A percentile compares a stretch with the other conserved stretches of the same genome.
Conservation (phyloP, 495 filamentous ascomycete species). For the Apodospora peruviana region DNA sequence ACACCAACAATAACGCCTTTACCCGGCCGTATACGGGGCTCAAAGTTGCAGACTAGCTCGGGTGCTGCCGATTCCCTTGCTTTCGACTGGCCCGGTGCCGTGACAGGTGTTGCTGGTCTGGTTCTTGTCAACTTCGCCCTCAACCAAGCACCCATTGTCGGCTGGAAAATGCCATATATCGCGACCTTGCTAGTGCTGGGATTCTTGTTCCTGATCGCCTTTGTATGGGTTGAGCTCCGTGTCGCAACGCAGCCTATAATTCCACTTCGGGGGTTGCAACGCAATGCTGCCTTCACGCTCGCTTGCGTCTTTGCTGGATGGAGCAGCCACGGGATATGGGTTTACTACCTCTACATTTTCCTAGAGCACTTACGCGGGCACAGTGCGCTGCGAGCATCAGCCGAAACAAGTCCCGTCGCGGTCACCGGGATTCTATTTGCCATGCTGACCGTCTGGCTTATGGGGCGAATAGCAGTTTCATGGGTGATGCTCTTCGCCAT, state of each 20-base stretch:
- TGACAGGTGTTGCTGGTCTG: slow-evolving; percentile 48
- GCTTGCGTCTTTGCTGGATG: slow-evolving; percentile 53
- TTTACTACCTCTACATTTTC: slow-evolving; percentile 53
- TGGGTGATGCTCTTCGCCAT: slow-evolving; percentile 46
- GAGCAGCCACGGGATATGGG: slow-evolving; percentile 56
- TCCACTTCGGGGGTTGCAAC: slow-evolving; percentile 43
- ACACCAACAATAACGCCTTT: not conserved
- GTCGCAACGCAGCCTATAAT: slow-evolving; percentile 44
- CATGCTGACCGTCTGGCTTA: slow-evolving; percentile 38
- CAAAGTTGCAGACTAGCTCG: not conserved
- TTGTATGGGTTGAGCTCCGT: slow-evolving; percentile 43
- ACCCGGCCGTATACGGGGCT: not conserved
- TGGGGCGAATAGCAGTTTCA: slow-evolving; percentile 35
- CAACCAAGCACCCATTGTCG: slow-evolving; percentile 54
- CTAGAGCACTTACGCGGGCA: slow-evolving; percentile 42
- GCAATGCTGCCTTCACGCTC: slow-evolving; percentile 47
- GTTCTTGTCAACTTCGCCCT: slow-evolving; percentile 54
- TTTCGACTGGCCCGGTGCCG: slow-evolving; percentile 48
- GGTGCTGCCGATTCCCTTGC: slow-evolving; percentile 1
- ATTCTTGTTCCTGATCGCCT: slow-evolving; percentile 41
- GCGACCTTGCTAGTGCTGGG: slow-evolving; percentile 49
- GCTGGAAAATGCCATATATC: slow-evolving; percentile 49
- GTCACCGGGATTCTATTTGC: slow-evolving; percentile 26
- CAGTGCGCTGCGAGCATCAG: slow-evolving; percentile 37
- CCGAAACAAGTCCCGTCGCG: slow-evolving; percentile 25